Evolutionary conservation across 2,329 filamentous ascomycete genomes (phyloP), one percentile per base, ranked within the genome.

Genomic region (Aspergillus ochraceus): DNA sequence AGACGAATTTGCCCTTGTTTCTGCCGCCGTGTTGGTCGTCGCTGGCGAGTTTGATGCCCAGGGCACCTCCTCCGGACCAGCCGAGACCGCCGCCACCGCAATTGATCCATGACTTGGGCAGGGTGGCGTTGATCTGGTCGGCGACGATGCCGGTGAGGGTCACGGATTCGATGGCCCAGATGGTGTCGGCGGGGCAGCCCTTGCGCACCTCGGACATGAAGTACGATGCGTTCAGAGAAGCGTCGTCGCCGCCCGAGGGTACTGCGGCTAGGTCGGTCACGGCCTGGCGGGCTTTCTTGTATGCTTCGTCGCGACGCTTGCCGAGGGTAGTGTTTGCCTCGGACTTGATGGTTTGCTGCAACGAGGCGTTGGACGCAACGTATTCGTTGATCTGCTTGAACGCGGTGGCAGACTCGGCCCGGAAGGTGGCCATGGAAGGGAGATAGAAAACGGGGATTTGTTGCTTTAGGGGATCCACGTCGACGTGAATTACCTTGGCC

Each of bases 71-170:
- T 14, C 90, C 90, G 11, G 87, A 90, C 90, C 90, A 94, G 2
- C 90, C 90, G 0, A 94, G 85, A 2, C 91, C 91, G 14, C 90
- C 90, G 0, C 89, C 90, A 1, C 90, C 90, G 70, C 90, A 93
- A 72, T 92, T 93, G 68, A 94, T 86, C 88, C 88, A 92, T 0
- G 86, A 87, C 0, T 90, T 89, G 0, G 90, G 90, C 0, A 86
- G 70, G 0, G 83, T 87, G 2, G 86, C 83, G 67, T 87, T 86
- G 8, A 95, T 77, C 64, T 92, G 90, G 65, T 95, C 89, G 26
- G 86, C 82, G 0, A 92, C 86, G 29, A 87, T 83, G 0, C 74
- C 74, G 0, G 88, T 87, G 59, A 90, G 86, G 0, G 91, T 95
- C 0, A 95, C 91, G 0, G 91, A 87, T 75, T 95, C 91, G 49